phyloP scores from a whole-genome alignment of 805 yeast species.

The Hanseniaspora valbyensis region DNA sequence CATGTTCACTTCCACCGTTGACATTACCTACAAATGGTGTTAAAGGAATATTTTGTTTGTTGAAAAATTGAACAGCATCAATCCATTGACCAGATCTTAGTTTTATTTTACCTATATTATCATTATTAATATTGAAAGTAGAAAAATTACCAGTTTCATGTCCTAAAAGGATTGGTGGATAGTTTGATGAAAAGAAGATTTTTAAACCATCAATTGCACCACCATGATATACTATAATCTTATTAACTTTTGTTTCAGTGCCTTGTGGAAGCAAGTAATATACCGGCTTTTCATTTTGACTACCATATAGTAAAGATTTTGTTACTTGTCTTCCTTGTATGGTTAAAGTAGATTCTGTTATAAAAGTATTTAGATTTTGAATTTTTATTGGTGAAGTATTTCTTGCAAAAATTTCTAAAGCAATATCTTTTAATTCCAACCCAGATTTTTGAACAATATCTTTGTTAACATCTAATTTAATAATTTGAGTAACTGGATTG shows the following conservation, averaged over 20 bases:
- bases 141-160: slow-evolving; percentile 41
- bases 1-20: slow-evolving; percentile 53
- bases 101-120: slow-evolving; percentile 46
- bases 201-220: slow-evolving; percentile 72
- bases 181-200: slow-evolving; percentile 33
- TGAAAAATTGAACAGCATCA: slow-evolving; percentile 70
- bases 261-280: slow-evolving; percentile 28
- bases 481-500: slow-evolving; percentile 23
- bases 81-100: slow-evolving; percentile 79
- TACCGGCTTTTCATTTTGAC: slow-evolving; percentile 20
- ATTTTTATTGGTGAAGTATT: slow-evolving; percentile 14
- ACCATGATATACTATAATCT: slow-evolving; percentile 61
- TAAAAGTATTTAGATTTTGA: slow-evolving; percentile 16
- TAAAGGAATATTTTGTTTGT: slow-evolving; percentile 39
- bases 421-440: slow-evolving; percentile 1
- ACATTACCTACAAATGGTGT: slow-evolving; percentile 56
- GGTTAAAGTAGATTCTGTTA: slow-evolving; percentile 3
- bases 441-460: slow-evolving; percentile 5
- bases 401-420: slow-evolving; percentile 8
- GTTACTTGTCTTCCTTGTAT: slow-evolving; percentile 27
- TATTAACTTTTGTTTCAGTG: slow-evolving; percentile 28
- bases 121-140: slow-evolving; percentile 51
- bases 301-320: slow-evolving; percentile 32
- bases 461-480: slow-evolving; percentile 23
- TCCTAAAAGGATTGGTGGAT: slow-evolving; percentile 37